Base-by-base conservation (phyloP, 73 alveolate species). In the Stentor roeselii region DNA sequence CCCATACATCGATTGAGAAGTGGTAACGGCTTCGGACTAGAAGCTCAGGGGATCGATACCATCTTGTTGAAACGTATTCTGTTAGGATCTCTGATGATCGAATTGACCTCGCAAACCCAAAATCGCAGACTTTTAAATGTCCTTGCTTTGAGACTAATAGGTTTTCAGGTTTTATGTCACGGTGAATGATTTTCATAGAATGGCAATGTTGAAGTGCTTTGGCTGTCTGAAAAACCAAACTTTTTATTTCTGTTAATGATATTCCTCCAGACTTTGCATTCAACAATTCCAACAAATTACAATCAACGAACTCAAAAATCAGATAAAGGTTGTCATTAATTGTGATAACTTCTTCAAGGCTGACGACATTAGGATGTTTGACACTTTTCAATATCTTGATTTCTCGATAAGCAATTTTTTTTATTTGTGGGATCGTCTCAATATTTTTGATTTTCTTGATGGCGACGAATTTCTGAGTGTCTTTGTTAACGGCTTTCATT, bases 101-200 rank as follows among this genome's bases (percentile, higher is more conserved):
- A 11, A 50, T 11, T 11, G 67, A 11, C 21, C 67, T 50, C 6
- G 67, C 67, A 50, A 50, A 50, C 6, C 67, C 67, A 50, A 50
- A 50, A 50, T 50, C 67, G 21, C 67, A 50, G n/a, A 92, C 90
- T 75, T 92, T 92, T 3, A 90, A 84, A 77, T 59, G 58, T 30
- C 89, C 94, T 36, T 77, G 60, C 3, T 39, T 2, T 85, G 84
- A 59, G 21, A 86, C 78, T 42, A 92, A 82, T 36, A 92, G 76
- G 50, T 84, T 84, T 82, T 84, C 89, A 3, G 89, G 89, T 85
- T 84, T 36, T 83, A 0, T 35, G 21, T 50, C 67, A 11, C 67
- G 6, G 21, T 50, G 67, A 11, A 50, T 50, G 6, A 50, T 50
- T 6, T 21, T 50, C 21, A 50, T 6, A 11, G 67, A 11, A 50